Evolutionary conservation across 768 basidiomycete genomes (phyloP).

Genomic region (Cubamyces lactineus): DNA sequence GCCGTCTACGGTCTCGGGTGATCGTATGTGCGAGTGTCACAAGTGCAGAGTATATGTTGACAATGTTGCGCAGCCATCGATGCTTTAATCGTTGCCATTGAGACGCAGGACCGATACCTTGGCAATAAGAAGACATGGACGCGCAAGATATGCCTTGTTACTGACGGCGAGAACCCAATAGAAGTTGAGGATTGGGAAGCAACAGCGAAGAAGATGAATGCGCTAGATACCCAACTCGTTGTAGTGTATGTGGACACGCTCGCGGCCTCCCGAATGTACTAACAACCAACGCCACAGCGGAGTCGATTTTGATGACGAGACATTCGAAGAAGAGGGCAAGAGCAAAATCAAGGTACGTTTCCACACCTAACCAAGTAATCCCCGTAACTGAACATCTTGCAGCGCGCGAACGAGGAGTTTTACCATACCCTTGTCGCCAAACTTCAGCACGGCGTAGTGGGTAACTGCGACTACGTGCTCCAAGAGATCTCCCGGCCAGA

Average conservation of each 20-base stretch:
- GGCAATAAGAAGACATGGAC: constrained; percentile 81
- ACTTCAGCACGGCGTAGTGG: constrained; percentile 56
- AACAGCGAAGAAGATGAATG: constrained; percentile 66
- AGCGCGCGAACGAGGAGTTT: constrained; percentile 80
- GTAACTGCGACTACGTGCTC: constrained; percentile 68
- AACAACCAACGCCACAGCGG: constrained; percentile 52
- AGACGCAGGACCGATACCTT: constrained; percentile 74
- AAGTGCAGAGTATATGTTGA: background rate
- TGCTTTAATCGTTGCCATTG: constrained; percentile 82
- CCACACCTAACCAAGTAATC: background rate
- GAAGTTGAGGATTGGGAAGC: constrained; percentile 78
- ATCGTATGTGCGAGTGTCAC: constrained; percentile 52
- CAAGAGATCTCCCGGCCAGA: constrained; percentile 63
- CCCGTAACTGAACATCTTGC: constrained; percentile 10
- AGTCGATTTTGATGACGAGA: constrained; percentile 84
- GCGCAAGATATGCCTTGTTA: constrained; percentile 79
- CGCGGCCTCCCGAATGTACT: background rate
- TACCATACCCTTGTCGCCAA: constrained; percentile 50
- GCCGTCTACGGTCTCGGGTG: constrained; percentile 60
- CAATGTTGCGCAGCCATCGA: constrained; percentile 64
- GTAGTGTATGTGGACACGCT: constrained; percentile 61
- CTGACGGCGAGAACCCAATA: constrained; percentile 80
- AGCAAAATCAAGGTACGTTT: constrained; percentile 66
- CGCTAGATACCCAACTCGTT: constrained; percentile 57
- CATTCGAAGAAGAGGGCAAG: constrained; percentile 71